Base-by-base conservation (phyloP, 495 filamentous ascomycete species). In the Hypomontagnella monticulosa region DNA sequence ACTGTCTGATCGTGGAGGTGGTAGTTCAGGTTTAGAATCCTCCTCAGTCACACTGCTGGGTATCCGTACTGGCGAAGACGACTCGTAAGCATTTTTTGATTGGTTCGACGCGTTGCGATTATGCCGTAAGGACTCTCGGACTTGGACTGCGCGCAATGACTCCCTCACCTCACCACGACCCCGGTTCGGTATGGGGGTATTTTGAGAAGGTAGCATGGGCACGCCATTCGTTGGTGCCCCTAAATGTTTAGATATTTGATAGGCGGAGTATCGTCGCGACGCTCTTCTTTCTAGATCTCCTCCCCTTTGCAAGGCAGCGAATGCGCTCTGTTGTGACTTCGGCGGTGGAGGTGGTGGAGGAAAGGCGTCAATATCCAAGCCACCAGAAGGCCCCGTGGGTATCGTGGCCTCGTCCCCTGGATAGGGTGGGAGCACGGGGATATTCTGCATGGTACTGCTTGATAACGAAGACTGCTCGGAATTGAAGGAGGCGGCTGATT, bases 241-340 rank as follows among this genome's bases (percentile, higher is more conserved):
- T 3, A 97, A 83, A 60, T 96, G 92, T 68, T 96, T 97, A 18
- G 91, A 91, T 44, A 98, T 93, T 68, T 98, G 96, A 76, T 98
- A 99, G 38, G 90, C 88, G 30, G 93, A 97, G 72, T 97, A 98
- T 67, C 95, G 81, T 68, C 93, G 84, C 3, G 96, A 98, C 8
- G 95, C 96, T 67, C 95, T 85, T 66, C 95, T 85, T 71, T 98
- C 94, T n/a, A 98, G 79, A 57, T 97, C 92, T 4, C 93, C 92
- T 52, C 93, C 93, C 73, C 91, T 83, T 73, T 98, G 96, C 61
- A 99, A 76, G 41, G 93, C 93, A 37, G 91, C 92, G 48, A 99
- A 81, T 7, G 95, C 95, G 80, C 97, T 94, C 71, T 96, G 90
- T 66, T 93, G 88, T 66, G 91, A 90, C 18, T 89, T 89, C 8